Base-by-base conservation (phyloP, 768 basidiomycete species). In the Mycena alexandri region DNA sequence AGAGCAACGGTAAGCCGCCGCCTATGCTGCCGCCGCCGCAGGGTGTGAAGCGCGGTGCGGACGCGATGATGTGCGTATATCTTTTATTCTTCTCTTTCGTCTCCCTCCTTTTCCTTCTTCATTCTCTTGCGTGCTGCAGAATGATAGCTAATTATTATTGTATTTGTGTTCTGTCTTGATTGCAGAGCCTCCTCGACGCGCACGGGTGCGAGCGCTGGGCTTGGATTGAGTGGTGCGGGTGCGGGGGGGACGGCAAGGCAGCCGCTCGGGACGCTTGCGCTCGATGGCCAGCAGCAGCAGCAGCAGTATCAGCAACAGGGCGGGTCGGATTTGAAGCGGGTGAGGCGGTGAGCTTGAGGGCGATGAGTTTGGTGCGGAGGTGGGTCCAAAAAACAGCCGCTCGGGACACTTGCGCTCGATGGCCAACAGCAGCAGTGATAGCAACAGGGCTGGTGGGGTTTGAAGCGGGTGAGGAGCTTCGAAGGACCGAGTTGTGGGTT, bases 291-390 rank as follows among this genome's bases (percentile, higher is more conserved):
- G 34, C 44, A 41, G 24, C 44, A 64, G 66, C n/a, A 65, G 75
- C 25, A 68, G 54, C 76, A 72, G 61, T 75, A 12, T 72, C 83
- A 22, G 81, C 77, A 38, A 6, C 38, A 38, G 68, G 75, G 38
- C 73, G 74, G 79, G 50, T 82, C 80, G 22, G 83, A 84, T 61
- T 73, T 81, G 48, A 89, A 89, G 75, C 79, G 87, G 47, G 22
- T 80, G 53, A 81, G 76, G 70, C 77, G 78, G 63, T 65, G 63
- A 63, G 22, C 5, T 14, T 19, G 14, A 10, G 21, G 11, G 34
- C 5, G 22, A 36, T 12, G 34, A 36, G 34, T 5, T 36, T 12
- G 34, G 14, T 14, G 38, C 2, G 38, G 38, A 2, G 38, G 38
- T 38, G 38, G 29, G 29, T 3, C 29, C 3, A 29, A 29, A 29